Conservation (phyloP, 441 rosid genomes). For the Viola pubescens region DNA sequence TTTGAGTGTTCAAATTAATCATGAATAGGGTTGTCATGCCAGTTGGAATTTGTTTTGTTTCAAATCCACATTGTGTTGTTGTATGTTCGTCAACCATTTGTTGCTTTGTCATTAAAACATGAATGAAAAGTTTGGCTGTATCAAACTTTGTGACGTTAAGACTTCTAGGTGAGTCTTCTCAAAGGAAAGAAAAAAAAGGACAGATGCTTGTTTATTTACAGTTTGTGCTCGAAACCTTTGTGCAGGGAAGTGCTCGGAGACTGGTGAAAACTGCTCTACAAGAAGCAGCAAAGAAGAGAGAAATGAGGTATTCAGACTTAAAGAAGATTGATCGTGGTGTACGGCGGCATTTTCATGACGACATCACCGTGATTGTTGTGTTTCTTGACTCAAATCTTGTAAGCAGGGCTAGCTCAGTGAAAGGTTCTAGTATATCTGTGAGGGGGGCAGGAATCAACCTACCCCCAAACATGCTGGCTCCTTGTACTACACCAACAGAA, state of each 20-base stretch:
- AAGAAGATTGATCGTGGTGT: conserved; percentile 95
- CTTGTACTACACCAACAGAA: conserved; percentile 42
- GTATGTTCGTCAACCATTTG: too few species aligned
- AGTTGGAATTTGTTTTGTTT: too few species aligned
- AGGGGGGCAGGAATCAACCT: conserved; percentile 66
- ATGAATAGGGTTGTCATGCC: too few species aligned
- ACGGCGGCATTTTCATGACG: conserved; percentile 92
- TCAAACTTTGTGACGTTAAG: too few species aligned
- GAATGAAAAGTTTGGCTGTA: too few species aligned
- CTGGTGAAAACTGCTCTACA: conserved; percentile 79
- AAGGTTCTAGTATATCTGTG: conserved; percentile 42
- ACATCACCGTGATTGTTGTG: conserved; percentile 77
- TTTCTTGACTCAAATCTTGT: conserved; percentile 65
- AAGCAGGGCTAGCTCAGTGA: conserved; percentile 44
- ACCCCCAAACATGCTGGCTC: conserved; percentile 48
- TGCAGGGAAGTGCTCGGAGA: conserved; percentile 88
- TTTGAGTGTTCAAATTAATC: too few species aligned
- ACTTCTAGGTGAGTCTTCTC: too few species aligned
- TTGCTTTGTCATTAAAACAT: too few species aligned
- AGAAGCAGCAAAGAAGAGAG: conserved; percentile 87
- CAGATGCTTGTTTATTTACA: background rate
- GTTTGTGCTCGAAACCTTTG: background rate
- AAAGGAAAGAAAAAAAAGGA: too few species aligned
- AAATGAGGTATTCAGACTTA: conserved; percentile 95
- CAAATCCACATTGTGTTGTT: too few species aligned